phyloP scores from a whole-genome alignment of 2,329 filamentous ascomycete genomes.

The Alternaria tenuissima region DNA sequence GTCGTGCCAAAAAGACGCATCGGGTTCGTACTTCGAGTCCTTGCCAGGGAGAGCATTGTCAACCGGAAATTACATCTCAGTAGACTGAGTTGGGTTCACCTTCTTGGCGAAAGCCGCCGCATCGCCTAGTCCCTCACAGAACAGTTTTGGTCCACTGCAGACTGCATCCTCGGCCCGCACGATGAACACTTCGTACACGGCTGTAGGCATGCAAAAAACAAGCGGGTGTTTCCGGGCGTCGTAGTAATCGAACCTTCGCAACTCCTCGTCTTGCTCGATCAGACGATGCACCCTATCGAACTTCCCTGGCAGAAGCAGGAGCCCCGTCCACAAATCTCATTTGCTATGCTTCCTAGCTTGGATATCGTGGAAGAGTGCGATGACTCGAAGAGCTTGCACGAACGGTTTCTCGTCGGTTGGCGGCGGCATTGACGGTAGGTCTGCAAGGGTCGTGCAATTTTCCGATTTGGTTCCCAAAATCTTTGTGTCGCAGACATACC shows the following conservation, averaged over 20 bases:
- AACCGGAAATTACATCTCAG: conserved; percentile 21
- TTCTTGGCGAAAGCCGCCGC: conserved; percentile 31
- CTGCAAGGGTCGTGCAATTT: conserved; percentile 26
- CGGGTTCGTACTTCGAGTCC: conserved; percentile 33
- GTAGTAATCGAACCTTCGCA: conserved; percentile 29
- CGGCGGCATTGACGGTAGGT: conserved; percentile 30
- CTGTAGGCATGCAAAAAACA: conserved; percentile 32
- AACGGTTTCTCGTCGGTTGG: conserved; percentile 28
- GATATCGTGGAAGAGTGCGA: conserved; percentile 29
- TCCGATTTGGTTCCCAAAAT: conserved; percentile 8
- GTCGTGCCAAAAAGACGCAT: conserved; percentile 32
- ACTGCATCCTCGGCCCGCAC: conserved; percentile 28
- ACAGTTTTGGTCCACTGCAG: conserved; percentile 22
- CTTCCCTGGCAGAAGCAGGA: conserved; percentile 27
- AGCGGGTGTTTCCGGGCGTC: conserved; percentile 16
- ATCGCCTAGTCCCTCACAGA: conserved; percentile 23
- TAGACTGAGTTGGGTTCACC: conserved; percentile 25
- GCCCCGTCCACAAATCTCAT: conserved; percentile 20
- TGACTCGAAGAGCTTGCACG: conserved; percentile 21
- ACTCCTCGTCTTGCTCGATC: conserved; percentile 21
- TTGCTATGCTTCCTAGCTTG: conserved; percentile 22
- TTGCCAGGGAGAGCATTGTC: conserved; percentile 8
- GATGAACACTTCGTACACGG: conserved; percentile 30
- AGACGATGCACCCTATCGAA: conserved; percentile 23
- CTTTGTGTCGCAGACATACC: conserved; percentile 19